Conservation (phyloP, 139 green algal genomes). For the Chlamydomonas asymmetrica region DNA sequence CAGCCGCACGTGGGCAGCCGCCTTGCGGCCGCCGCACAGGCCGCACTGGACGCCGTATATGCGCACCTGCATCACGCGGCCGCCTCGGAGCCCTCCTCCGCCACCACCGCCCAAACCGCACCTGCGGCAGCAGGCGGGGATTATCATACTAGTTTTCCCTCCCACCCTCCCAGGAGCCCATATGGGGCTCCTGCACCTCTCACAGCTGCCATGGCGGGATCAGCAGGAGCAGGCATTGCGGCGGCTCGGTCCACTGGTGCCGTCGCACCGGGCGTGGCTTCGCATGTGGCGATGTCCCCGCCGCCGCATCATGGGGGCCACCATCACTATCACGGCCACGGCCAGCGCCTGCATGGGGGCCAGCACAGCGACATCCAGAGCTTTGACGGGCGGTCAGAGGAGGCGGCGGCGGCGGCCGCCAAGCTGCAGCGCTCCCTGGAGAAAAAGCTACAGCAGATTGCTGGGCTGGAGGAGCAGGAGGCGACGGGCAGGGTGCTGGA, state of each 20-base stretch:
- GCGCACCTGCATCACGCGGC: too few relatives aligned
- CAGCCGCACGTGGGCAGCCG: slow-evolving; percentile 12
- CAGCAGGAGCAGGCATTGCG: too few relatives aligned
- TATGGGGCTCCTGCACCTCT: too few relatives aligned
- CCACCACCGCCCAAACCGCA: too few relatives aligned
- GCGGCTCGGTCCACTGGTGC: too few relatives aligned
- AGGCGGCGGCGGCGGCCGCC: slow-evolving; percentile 4
- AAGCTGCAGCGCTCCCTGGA: slow-evolving; percentile 57
- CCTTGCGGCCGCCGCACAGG: slow-evolving; percentile 3
- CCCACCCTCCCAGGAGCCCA: too few relatives aligned
- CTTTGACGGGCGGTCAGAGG: neutral
- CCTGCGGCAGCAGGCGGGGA: too few relatives aligned
- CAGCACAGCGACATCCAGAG: neutral
- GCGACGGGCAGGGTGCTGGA: slow-evolving; percentile 55
- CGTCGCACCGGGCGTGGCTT: too few relatives aligned
- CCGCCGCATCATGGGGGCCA: neutral
- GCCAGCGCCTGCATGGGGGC: neutral
- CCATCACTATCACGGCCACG: neutral
- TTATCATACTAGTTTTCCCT: too few relatives aligned
- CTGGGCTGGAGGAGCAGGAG: slow-evolving; percentile 16
- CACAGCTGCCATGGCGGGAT: too few relatives aligned
- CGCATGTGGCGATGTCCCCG: neutral
- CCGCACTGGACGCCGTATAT: slow-evolving; percentile 17
- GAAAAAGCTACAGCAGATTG: slow-evolving; percentile 80
- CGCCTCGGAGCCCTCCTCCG: too few relatives aligned